Conservation (phyloP, 257 asterid genomes). For the Fraxinus cuspidata region DNA sequence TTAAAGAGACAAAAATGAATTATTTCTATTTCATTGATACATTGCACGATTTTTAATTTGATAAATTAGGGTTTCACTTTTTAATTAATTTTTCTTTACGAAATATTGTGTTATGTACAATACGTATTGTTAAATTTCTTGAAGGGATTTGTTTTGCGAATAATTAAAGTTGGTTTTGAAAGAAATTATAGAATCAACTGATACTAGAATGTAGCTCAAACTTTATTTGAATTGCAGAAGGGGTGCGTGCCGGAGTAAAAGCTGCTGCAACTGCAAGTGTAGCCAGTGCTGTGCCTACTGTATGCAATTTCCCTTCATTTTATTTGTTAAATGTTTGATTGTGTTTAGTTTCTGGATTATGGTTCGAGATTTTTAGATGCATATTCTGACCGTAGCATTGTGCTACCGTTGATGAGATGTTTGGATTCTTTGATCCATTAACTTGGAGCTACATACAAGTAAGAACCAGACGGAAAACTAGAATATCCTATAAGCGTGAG, state of each 20-base stretch:
- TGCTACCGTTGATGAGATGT: not conserved
- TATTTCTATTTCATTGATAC: not conserved
- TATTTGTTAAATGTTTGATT: not conserved
- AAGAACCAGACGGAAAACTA: not conserved
- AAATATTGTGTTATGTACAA: not conserved
- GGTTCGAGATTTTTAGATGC: not conserved
- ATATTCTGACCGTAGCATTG: not conserved
- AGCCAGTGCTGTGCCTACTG: constrained; percentile 53
- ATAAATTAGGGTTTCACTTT: not conserved
- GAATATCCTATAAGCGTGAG: not conserved
- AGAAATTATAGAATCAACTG: not conserved
- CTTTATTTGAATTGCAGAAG: constrained; percentile 36
- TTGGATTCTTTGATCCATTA: not conserved
- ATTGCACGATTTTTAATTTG: not conserved
- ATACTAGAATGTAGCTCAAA: not conserved
- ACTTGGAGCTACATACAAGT: not conserved
- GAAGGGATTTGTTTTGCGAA: not conserved
- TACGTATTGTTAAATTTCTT: not conserved
- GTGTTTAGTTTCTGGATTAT: not conserved
- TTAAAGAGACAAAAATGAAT: too few species aligned
- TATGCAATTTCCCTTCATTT: constrained; percentile 16
- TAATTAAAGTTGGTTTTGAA: not conserved
- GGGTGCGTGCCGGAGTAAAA: constrained; percentile 50
- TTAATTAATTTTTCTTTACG: not conserved
- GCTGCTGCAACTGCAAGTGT: constrained; percentile 53